Percentiles rank a stretch among this genome's conserved stretches.
These are phyloP conservation scores for Serendipita sp. DNA, from an alignment of 768 basidiomycete species.

Conservation along the genomic window DNA sequence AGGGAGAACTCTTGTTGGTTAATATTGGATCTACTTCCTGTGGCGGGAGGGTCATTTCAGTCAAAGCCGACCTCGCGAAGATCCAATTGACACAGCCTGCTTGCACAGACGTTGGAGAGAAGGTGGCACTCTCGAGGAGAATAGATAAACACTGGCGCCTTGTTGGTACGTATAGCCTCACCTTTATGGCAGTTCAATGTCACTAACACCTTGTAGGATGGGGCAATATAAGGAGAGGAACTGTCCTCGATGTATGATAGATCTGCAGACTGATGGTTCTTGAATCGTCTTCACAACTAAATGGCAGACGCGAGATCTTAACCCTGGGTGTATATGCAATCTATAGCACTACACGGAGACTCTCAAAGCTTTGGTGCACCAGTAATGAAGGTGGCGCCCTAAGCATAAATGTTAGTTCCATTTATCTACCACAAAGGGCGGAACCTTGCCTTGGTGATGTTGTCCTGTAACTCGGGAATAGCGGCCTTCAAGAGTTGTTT, in stretches of 20 bases:
- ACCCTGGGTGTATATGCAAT: too few relatives aligned
- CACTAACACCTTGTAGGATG: constrained; percentile 23
- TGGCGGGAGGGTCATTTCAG: constrained; percentile 83
- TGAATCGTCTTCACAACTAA: too few relatives aligned
- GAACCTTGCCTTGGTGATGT: constrained; percentile 36
- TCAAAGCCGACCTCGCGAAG: constrained; percentile 89
- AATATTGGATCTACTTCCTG: constrained; percentile 98
- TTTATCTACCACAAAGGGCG: too few relatives aligned
- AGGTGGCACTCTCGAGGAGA: constrained; percentile 84
- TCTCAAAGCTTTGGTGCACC: constrained; percentile 9
- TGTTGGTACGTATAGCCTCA: constrained; percentile 46
- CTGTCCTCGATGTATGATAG: constrained; percentile 40
- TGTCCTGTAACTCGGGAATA: constrained; percentile 57
- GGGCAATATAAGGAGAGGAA: constrained; percentile 77
- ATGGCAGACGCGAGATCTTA: too few relatives aligned
- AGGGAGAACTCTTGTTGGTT: constrained; percentile 85
- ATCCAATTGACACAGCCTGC: constrained; percentile 88
- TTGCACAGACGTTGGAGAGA: constrained; percentile 93
- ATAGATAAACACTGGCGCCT: constrained; percentile 99
- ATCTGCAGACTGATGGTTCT: not conserved
- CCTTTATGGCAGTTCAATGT: not conserved
- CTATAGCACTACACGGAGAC: not conserved
- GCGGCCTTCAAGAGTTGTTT: constrained; percentile 60
- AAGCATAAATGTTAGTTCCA: not conserved
- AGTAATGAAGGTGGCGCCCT: constrained; percentile 10